These are phyloP conservation scores for Penicillium sumatraense DNA, from an alignment of 2,329 filamentous ascomycete genomes.

Conservation along the genomic window DNA sequence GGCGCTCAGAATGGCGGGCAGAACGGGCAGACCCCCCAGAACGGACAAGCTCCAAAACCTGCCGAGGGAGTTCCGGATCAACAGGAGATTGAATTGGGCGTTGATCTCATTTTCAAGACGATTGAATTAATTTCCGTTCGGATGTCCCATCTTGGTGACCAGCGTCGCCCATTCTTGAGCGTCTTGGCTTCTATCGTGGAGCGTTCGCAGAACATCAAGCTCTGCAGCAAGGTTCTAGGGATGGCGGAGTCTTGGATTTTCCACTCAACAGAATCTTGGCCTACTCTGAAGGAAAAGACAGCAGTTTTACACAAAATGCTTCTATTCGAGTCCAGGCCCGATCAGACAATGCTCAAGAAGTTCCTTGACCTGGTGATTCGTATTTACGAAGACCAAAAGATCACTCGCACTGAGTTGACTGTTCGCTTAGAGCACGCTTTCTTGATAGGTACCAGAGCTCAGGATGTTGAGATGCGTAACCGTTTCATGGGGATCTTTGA, in stretches of 20 bases:
- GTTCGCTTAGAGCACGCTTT: slow-evolving; percentile 98
- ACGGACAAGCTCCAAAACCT: slow-evolving; percentile 45
- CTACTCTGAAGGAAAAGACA: slow-evolving; percentile 97
- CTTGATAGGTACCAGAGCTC: slow-evolving; percentile 88
- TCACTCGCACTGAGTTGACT: slow-evolving; percentile 91
- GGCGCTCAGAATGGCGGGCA: slow-evolving; percentile 19
- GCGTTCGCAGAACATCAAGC: slow-evolving; percentile 81
- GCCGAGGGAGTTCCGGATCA: slow-evolving; percentile 59
- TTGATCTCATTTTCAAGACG: slow-evolving; percentile 88
- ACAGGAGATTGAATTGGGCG: slow-evolving; percentile 86
- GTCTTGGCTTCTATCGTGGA: slow-evolving; percentile 94
- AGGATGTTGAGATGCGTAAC: slow-evolving; percentile 95
- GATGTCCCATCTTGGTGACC: slow-evolving; percentile 91
- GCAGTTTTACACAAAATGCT: slow-evolving; percentile 99
- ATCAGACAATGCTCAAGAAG: slow-evolving; percentile 84
- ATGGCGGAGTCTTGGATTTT: slow-evolving; percentile 98
- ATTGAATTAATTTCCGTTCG: slow-evolving; percentile 90
- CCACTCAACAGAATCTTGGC: slow-evolving; percentile 90
- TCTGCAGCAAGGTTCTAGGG: slow-evolving; percentile 89
- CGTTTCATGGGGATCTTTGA: slow-evolving; percentile 97
- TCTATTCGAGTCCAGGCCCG: slow-evolving; percentile 83
- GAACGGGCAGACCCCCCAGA: slow-evolving; percentile 21
- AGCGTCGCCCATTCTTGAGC: slow-evolving; percentile 89
- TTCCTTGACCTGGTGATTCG: slow-evolving; percentile 96
- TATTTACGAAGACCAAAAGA: slow-evolving; percentile 97